A percentile compares a stretch with the other conserved stretches of the same genome.
phyloP scores from a whole-genome alignment of 148 eudicot species.

The Rhododendron vialii region DNA sequence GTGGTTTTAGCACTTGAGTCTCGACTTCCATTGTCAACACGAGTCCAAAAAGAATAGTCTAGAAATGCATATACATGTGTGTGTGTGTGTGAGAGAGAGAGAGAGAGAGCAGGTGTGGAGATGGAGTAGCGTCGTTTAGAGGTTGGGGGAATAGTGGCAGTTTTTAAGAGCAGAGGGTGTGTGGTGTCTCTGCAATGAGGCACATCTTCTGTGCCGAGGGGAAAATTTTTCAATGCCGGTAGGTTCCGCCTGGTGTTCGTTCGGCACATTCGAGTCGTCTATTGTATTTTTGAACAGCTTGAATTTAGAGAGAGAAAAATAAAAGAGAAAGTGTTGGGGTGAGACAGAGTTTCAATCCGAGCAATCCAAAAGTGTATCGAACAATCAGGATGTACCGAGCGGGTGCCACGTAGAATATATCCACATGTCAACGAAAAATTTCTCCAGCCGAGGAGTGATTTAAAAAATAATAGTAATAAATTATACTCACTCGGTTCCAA shows the following conservation, averaged over 20 bases:
- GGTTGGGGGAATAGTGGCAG: background rate
- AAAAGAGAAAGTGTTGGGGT: too few species aligned
- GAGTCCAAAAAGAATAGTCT: background rate
- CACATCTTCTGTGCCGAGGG: too few species aligned
- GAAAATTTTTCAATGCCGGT: too few species aligned
- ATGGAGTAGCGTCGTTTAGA: background rate
- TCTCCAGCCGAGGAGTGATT: too few species aligned
- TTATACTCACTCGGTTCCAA: too few species aligned
- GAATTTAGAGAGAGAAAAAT: too few species aligned
- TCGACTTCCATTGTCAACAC: slow-evolving; percentile 29
- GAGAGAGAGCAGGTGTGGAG: background rate
- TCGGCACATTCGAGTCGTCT: accelerated
- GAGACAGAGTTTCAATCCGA: too few species aligned
- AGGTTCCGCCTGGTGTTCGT: too few species aligned
- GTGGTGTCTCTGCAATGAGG: background rate
- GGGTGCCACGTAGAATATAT: too few species aligned
- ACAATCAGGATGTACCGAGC: accelerated
- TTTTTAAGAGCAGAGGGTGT: background rate
- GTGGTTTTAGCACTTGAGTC: slow-evolving; percentile 14
- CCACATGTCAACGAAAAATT: too few species aligned
- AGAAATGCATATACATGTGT: background rate
- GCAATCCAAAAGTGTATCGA: accelerated
- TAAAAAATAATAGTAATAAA: too few species aligned
- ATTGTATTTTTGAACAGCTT: too few species aligned
- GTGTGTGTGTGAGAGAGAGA: background rate